A percentile compares a stretch with the other conserved stretches of the same genome.
phyloP scores from a whole-genome alignment of 2,329 filamentous ascomycete species.

The Colletotrichum spinosum region DNA sequence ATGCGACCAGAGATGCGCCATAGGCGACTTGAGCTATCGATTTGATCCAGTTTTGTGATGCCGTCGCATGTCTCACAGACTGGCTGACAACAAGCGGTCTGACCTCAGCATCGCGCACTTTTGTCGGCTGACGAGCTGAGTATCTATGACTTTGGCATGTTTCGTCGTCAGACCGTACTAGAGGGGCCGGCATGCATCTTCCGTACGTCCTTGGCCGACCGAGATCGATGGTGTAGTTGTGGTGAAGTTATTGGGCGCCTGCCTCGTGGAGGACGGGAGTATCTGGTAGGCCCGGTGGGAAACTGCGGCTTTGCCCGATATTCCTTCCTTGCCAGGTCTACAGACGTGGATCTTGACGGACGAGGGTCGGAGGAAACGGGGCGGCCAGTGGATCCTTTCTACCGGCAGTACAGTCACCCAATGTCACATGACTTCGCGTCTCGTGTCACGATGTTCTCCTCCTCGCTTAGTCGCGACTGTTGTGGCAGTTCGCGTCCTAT shows the following conservation, averaged over 20 bases:
- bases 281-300: conserved; percentile 30
- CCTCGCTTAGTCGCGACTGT: background rate
- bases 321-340: no score
- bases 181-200: background rate
- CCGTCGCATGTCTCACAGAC: conserved; percentile 28
- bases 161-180: background rate
- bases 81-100: conserved; percentile 29
- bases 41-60: background rate
- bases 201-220: conserved; percentile 1
- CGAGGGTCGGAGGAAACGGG: no score
- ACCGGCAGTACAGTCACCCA: conserved; percentile 2
- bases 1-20: conserved; percentile 5
- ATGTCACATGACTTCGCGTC: conserved; percentile 11
- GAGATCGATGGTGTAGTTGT: conserved; percentile 5
- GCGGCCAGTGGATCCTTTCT: no score
- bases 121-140: conserved; percentile 27
- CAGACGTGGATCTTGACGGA: no score
- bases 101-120: conserved; percentile 25
- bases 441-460: background rate
- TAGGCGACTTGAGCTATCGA: conserved; percentile 7
- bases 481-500: background rate
- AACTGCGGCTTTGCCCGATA: conserved; percentile 22
- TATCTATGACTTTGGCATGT: conserved; percentile 2
- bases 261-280: conserved; percentile 14
- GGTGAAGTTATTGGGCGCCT: background rate